Conservation (phyloP, 345 rosid genomes). For the Populus euphratica region DNA sequence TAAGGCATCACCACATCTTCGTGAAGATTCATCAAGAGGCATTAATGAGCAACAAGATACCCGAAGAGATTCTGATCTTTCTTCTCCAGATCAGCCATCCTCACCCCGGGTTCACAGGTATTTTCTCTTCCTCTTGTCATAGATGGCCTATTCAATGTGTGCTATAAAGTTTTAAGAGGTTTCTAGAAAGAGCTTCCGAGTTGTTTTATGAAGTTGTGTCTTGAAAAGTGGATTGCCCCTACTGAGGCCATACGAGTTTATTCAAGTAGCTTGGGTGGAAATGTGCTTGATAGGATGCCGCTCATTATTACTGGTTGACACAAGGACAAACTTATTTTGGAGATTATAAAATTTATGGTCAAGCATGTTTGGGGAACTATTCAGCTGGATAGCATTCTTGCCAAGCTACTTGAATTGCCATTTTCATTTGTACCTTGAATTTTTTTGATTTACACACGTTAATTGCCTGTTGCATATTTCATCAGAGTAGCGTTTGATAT, state of each 20-base stretch:
- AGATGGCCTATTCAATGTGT: background rate
- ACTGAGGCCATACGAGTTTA: background rate
- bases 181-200: background rate
- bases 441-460: background rate
- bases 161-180: background rate
- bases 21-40: background rate
- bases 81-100: constrained; percentile 15
- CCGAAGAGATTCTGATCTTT: background rate
- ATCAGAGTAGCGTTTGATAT: background rate
- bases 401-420: background rate
- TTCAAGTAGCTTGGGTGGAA: background rate
- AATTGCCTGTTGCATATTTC: background rate
- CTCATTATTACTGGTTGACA: background rate
- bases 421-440: background rate
- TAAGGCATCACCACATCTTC: background rate
- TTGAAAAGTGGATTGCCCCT: background rate
- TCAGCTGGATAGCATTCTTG: background rate
- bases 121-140: background rate
- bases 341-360: background rate
- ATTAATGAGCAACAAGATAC: background rate
- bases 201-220: background rate
- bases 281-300: background rate
- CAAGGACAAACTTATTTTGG: background rate
- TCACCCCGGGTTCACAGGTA: constrained; percentile 10
- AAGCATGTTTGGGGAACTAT: background rate